A percentile compares a stretch with the other conserved stretches of the same genome.
Evolutionary conservation across 2,329 filamentous ascomycete genomes (phyloP).

Genomic region (Colletotrichum navitas): DNA sequence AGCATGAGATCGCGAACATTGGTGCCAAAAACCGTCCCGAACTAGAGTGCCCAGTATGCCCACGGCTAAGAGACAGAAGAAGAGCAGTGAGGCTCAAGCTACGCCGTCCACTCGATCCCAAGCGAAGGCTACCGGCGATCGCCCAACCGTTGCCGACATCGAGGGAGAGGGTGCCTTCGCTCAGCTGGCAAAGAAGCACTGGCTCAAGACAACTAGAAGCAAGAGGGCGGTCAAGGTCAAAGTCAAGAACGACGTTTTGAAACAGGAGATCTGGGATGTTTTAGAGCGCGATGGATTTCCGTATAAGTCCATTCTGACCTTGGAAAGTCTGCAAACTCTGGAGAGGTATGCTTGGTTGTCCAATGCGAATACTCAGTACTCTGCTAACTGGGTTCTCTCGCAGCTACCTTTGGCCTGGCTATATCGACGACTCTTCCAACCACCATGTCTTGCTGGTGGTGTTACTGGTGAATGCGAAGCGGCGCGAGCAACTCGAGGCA

Average conservation of each 20-base stretch:
- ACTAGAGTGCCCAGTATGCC: slow-evolving; percentile 59
- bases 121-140: slow-evolving; percentile 58
- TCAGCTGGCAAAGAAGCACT: slow-evolving; percentile 84
- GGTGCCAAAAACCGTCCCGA: not conserved
- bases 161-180: slow-evolving; percentile 80
- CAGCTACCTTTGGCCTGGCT: slow-evolving; percentile 95
- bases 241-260: slow-evolving; percentile 87
- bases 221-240: slow-evolving; percentile 71
- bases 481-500: slow-evolving; percentile 85
- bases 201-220: slow-evolving; percentile 75
- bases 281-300: slow-evolving; percentile 86
- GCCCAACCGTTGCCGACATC: slow-evolving; percentile 76
- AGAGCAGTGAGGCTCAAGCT: slow-evolving; percentile 60
- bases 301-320: slow-evolving; percentile 80
- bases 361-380: not conserved
- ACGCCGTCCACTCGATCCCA: slow-evolving; percentile 50
- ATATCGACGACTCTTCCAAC: slow-evolving; percentile 88
- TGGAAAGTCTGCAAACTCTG: slow-evolving; percentile 91
- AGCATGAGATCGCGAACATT: slow-evolving; percentile 28
- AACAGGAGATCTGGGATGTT: slow-evolving; percentile 88
- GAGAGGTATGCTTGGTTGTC: slow-evolving; percentile 71
- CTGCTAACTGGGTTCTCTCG: slow-evolving; percentile 45
- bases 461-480: slow-evolving; percentile 88
- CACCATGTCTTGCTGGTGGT: slow-evolving; percentile 90
- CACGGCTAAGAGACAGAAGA: slow-evolving; percentile 70